Base-by-base conservation (phyloP, 164 flowering plant species). In the Piper betle region DNA sequence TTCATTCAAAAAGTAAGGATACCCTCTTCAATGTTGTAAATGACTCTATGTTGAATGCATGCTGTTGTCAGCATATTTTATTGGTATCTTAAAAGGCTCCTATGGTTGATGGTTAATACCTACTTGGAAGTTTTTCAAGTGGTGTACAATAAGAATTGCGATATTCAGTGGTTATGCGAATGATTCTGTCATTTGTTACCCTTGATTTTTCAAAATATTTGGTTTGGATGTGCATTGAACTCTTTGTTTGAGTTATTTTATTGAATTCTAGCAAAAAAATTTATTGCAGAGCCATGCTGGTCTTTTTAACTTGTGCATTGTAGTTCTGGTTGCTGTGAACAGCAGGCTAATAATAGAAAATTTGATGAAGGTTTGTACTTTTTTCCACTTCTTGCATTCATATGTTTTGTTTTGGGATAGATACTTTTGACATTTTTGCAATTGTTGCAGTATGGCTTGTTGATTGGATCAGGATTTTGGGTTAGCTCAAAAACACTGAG, bases 341-440 rank as follows among this genome's bases (percentile, higher is more conserved):
- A 78, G 99, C 79, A 72, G 97, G 69, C 95, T 88, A 60, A 93
- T 93, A 66, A 88, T 93, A 58, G 99, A 93, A 62, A 90, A 93
- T 69, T 66, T 93, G 52, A 93, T 93, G 96, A 93, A 93, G 97
- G 99, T 93, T 60, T 50, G 82, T 38, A 42, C 50, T 20, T 37
- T 55, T 37, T 19, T 13, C 10, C 37, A n/a, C 17, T 20, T 9
- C 12, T 57, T 6, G 19, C 13, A 9, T 9, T 39, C 4, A 33
- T 37, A 19, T 57, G 11, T 33, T n/a, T 6, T 38, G 33, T 37
- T 57, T 3, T 39, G 5, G 4, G 4, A 13, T 57, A 16, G 1
- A 9, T 16, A 37, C 7, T 25, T 2, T 55, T 19, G 20, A 25
- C 60, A 43, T 37, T 12, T 58, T 15, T 39, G 69, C 53, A 15